These are phyloP conservation scores for Brasenia schreberi DNA, from an alignment of 164 flowering plant genomes.

Conservation along the genomic window DNA sequence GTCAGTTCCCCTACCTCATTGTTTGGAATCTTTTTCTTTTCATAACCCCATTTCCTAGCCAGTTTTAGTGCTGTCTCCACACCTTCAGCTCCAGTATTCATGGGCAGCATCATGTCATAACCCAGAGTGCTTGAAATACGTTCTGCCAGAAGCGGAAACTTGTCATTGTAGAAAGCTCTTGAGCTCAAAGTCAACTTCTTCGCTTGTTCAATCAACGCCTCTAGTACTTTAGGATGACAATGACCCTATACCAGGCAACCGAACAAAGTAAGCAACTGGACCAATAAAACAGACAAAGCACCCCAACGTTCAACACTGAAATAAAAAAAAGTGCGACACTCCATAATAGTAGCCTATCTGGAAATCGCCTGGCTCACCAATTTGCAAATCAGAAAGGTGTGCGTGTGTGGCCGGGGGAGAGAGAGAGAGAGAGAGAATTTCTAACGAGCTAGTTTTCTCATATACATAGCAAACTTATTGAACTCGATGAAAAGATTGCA, in stretches of 20 bases:
- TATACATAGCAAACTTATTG: too few relatives aligned
- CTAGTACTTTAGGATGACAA: conserved; percentile 85
- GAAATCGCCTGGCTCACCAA: too few relatives aligned
- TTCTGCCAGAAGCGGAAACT: conserved; percentile 76
- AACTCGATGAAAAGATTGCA: too few relatives aligned
- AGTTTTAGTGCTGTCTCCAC: conserved; percentile 91
- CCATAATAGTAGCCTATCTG: too few relatives aligned
- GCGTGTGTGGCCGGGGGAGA: too few relatives aligned
- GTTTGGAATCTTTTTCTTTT: conserved; percentile 73
- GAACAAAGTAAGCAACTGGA: background rate
- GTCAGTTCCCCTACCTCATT: conserved; percentile 42
- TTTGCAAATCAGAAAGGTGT: too few relatives aligned
- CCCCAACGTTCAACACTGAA: too few relatives aligned
- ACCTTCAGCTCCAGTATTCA: conserved; percentile 99
- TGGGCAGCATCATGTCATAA: conserved; percentile 95
- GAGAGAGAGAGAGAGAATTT: too few relatives aligned
- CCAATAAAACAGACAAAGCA: too few relatives aligned
- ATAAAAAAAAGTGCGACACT: too few relatives aligned
- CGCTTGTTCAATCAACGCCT: conserved; percentile 77
- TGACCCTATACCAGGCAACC: conserved; percentile 54
- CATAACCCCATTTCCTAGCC: conserved; percentile 94
- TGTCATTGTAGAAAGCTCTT: conserved; percentile 89
- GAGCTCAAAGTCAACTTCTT: conserved; percentile 79
- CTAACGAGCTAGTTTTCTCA: too few relatives aligned
- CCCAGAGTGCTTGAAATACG: conserved; percentile 59